Evolutionary conservation across 495 filamentous ascomycete genomes (phyloP).

Genomic region (Tuber magnatum): DNA sequence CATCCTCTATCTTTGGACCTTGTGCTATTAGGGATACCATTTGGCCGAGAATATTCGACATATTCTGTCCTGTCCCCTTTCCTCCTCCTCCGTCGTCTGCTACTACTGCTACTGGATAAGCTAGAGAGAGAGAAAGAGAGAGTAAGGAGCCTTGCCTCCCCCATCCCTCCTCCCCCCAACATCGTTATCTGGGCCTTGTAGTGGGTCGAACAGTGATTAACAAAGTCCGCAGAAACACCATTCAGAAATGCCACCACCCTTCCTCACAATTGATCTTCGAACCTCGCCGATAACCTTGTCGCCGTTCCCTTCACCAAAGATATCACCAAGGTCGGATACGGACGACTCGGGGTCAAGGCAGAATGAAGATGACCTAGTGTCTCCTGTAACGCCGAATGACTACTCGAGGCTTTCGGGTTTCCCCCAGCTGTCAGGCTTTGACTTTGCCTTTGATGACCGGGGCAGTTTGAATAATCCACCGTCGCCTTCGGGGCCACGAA

Average conservation of each 20-base stretch:
- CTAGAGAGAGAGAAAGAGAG: background rate
- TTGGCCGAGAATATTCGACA: slow-evolving; percentile 3
- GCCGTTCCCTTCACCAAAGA: slow-evolving; percentile 17
- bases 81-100: background rate
- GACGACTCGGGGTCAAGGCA: background rate
- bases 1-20: background rate
- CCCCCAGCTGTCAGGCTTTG: slow-evolving; percentile 18
- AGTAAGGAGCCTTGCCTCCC: background rate
- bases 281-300: slow-evolving; percentile 25
- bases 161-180: background rate
- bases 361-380: slow-evolving; percentile 10
- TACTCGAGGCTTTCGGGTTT: slow-evolving; percentile 27
- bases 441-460: slow-evolving; percentile 14
- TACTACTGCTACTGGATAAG: background rate
- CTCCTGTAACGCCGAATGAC: slow-evolving; percentile 26
- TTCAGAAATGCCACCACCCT: slow-evolving; percentile 22
- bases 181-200: background rate
- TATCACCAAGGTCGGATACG: background rate
- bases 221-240: slow-evolving; percentile 5
- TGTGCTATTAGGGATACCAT: background rate
- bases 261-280: slow-evolving; percentile 23
- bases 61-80: background rate
- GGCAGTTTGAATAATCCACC: background rate
- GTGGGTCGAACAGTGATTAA: background rate
- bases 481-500: slow-evolving; percentile 13